These are phyloP conservation scores for Salix purpurea DNA, from an alignment of 345 rosid species.

Conservation along the genomic window DNA sequence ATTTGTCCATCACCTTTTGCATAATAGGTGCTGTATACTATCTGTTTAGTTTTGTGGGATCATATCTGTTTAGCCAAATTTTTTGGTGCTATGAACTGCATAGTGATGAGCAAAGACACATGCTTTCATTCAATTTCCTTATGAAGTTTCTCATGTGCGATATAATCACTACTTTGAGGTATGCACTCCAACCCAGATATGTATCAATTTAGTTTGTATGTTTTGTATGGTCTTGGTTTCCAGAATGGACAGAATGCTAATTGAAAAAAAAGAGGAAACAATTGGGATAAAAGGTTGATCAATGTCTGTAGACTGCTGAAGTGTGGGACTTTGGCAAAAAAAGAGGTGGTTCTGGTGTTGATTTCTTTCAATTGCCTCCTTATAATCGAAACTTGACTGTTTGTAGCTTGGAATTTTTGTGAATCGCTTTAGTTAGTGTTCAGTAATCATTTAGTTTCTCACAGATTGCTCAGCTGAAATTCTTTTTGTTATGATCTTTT, in stretches of 20 bases:
- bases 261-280: conserved; percentile 27
- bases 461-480: background rate
- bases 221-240: background rate
- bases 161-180: background rate
- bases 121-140: background rate
- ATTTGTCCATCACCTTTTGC: background rate
- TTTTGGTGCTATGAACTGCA: background rate
- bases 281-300: conserved; percentile 28
- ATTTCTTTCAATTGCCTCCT: conserved; percentile 38
- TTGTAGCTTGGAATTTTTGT: conserved; percentile 54
- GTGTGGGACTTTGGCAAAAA: conserved; percentile 54
- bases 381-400: conserved; percentile 48
- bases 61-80: background rate
- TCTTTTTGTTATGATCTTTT: background rate
- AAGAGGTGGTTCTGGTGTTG: conserved; percentile 52
- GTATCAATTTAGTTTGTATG: background rate
- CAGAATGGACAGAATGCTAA: conserved; percentile 49
- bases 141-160: background rate
- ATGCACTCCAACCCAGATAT: background rate
- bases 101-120: conserved; percentile 1
- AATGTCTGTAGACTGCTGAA: conserved; percentile 54
- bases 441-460: conserved; percentile 37
- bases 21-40: background rate
- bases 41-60: background rate
- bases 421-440: conserved; percentile 61